Conservation (phyloP, 208 protist species). For the Crithidia fasciculata region DNA sequence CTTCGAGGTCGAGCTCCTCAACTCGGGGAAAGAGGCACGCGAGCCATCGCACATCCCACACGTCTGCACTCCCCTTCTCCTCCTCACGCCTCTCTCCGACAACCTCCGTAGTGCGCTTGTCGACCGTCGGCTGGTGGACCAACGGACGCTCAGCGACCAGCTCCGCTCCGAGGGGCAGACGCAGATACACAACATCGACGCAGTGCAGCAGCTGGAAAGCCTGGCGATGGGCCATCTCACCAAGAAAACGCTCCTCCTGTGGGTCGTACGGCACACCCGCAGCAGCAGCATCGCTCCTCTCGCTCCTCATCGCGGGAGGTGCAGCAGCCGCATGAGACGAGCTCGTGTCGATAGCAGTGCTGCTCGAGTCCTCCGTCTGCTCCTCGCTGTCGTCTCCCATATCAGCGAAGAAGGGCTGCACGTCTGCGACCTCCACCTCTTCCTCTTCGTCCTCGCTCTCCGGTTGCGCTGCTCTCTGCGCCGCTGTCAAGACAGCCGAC, state of each 20-base stretch:
- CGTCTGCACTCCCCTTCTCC: neutral
- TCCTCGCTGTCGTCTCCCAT: neutral
- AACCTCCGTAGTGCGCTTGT: neutral
- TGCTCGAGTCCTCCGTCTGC: neutral
- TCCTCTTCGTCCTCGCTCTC: neutral
- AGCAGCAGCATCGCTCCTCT: neutral
- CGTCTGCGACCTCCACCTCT: conserved; percentile 3
- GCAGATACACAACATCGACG: conserved; percentile 15
- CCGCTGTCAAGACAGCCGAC: too few species aligned
- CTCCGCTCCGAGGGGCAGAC: conserved; percentile 9
- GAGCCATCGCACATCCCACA: conserved; percentile 13
- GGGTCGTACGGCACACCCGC: neutral
- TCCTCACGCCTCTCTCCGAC: neutral
- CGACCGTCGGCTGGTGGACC: neutral
- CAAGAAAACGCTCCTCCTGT: conserved; percentile 11
- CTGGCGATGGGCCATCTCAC: neutral
- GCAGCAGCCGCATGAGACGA: too few species aligned
- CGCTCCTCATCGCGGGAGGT: neutral
- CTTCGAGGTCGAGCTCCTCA: conserved; percentile 16
- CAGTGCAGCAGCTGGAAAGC: conserved; percentile 14
- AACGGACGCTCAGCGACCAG: conserved; percentile 5
- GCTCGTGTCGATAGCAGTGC: neutral
- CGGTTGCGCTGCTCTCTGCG: neutral
- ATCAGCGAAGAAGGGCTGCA: conserved; percentile 8
- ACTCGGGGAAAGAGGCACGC: conserved; percentile 11